Conservation (phyloP, 257 asterid species). For the Rhazya stricta region DNA sequence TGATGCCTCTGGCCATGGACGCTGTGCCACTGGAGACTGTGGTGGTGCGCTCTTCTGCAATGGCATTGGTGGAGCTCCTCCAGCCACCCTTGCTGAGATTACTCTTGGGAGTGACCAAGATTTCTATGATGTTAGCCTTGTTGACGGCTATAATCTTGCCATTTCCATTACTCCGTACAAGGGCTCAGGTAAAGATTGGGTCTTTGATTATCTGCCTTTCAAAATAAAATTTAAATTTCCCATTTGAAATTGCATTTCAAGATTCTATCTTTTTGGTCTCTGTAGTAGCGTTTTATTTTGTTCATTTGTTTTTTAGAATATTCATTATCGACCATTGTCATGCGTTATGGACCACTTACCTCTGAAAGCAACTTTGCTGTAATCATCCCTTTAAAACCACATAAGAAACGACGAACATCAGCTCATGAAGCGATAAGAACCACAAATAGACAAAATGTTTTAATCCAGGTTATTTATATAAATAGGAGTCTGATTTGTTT, state of each 20-base stretch:
- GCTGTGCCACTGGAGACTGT: conserved; percentile 92
- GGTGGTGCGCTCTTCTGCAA: conserved; percentile 79
- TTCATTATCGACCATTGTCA: background rate
- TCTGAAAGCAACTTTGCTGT: background rate
- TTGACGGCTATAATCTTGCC: conserved; percentile 87
- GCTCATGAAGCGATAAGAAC: background rate
- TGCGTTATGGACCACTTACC: background rate
- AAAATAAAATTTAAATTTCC: background rate
- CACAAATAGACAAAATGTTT: background rate
- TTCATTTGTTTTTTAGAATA: background rate
- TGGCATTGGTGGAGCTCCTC: conserved; percentile 89
- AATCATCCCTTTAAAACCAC: background rate
- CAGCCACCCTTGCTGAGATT: conserved; percentile 86
- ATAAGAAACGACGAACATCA: background rate
- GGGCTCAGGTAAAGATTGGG: conserved; percentile 47
- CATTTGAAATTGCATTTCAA: background rate
- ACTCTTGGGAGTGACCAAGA: conserved; percentile 76
- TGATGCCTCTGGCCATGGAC: conserved; percentile 61
- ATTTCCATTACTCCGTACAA: conserved; percentile 67
- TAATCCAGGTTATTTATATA: background rate
- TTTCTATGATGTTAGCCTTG: conserved; percentile 92
- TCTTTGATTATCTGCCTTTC: background rate
- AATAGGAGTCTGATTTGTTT: background rate
- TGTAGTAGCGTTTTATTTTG: background rate
- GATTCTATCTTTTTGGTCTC: background rate